Conservation (phyloP, 306 rosid genomes). For the Malus sieversii region DNA sequence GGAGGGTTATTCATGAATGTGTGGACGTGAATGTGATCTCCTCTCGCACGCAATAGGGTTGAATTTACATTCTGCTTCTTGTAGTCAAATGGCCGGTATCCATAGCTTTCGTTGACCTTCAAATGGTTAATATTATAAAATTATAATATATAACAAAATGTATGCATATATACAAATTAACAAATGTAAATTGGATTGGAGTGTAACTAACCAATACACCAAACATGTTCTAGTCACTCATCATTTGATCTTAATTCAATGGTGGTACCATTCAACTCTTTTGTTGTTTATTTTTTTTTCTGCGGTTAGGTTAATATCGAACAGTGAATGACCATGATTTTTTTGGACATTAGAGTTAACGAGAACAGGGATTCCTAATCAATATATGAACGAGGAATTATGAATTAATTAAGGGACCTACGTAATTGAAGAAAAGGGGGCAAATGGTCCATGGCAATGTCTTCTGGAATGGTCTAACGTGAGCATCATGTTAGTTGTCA, state of each 20-base stretch:
- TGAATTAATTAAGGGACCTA: constrained; percentile 29
- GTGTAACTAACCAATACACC: neutral
- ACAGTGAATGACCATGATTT: no score
- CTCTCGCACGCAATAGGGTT: neutral
- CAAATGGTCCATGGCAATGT: constrained; percentile 57
- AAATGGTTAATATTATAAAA: neutral
- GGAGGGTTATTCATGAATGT: neutral
- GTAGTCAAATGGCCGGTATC: neutral
- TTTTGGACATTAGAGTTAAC: neutral
- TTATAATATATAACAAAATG: neutral
- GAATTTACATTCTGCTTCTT: neutral
- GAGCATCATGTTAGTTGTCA: constrained; percentile 77
- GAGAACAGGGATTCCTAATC: neutral
- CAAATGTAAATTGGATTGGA: constrained; percentile 4
- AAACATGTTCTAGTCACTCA: no score
- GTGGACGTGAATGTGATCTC: neutral
- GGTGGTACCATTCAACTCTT: neutral
- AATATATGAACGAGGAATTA: neutral
- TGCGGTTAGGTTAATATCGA: no score
- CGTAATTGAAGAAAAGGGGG: constrained; percentile 36
- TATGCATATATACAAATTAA: neutral
- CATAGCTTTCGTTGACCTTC: constrained; percentile 14
- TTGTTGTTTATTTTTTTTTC: no score
- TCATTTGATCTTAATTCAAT: neutral
- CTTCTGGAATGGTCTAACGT: constrained; percentile 57